Base-by-base conservation (phyloP, 176 grass and related monocot species). In the Tillandsia fasciculata region DNA sequence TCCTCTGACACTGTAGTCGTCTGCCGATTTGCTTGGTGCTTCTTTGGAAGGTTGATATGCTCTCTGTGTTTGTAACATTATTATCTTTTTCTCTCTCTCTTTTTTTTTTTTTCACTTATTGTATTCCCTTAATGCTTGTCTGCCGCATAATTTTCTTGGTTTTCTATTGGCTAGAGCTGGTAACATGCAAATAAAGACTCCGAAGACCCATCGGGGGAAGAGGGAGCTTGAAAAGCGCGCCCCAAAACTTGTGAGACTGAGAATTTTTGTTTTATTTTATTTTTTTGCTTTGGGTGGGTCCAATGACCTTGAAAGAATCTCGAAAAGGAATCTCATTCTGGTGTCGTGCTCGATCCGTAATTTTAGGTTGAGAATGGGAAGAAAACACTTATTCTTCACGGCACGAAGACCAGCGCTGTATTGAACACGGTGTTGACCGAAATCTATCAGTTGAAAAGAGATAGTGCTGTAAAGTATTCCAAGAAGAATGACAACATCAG, bases 401-500 rank as follows among this genome's bases (percentile, higher is more conserved):
- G 89, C 13, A 97, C 89, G 15, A 97, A 97, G 79, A 92, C 89
- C 2, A 92, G 84, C 9, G 77, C 77, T 12, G 75, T 92, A 48
- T 29, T 92, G 66, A 97, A 97, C 75, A 71, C 84, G 11, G 77
- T 92, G 49, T 61, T 92, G 27, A 84, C 74, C 3, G 86, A 97
- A 70, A 80, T 92, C 52, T 85, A 85, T 69, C 94, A 92, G 72
- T 79, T 92, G 56, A 97, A 90, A 58, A 81, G 93, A 79, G 93
- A 83, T 22, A 89, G 79, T 80, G 83, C 89, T 8, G 81, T 97
- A 5, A 92, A 92, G 71, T 92, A 81, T 69, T 79, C 94, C 20
- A 99, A 90, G 81, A 92, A 87, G 79, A 99, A 93, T 26, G 89
- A 82, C 23, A 99, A 77, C n/a, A 86, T 99, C 65, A 87, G 82